phyloP scores from a whole-genome alignment of 208 protist species.

The Leishmania lainsoni region DNA sequence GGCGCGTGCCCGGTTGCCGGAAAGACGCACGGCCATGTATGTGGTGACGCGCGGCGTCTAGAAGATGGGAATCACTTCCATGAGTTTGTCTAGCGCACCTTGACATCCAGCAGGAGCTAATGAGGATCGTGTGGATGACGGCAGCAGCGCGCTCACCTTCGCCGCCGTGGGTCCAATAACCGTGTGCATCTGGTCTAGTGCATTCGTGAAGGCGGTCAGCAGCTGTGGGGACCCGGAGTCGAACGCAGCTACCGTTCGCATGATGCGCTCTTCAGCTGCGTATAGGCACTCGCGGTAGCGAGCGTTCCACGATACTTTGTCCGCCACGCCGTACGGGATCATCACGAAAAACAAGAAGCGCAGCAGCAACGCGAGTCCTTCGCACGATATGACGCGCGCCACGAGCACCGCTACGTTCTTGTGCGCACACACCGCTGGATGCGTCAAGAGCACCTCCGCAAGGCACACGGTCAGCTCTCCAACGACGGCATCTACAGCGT shows the following conservation, averaged over 20 bases:
- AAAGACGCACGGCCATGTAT: neutral
- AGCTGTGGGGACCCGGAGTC: slow-evolving; percentile 23
- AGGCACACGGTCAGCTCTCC: slow-evolving; percentile 17
- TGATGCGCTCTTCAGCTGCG: slow-evolving; percentile 27
- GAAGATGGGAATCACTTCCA: slow-evolving; percentile 27
- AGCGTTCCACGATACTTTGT: slow-evolving; percentile 30
- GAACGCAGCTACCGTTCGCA: slow-evolving; percentile 21
- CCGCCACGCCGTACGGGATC: slow-evolving; percentile 16
- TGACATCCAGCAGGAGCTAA: slow-evolving; percentile 25
- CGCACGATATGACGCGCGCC: slow-evolving; percentile 20
- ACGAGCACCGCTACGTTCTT: slow-evolving; percentile 16
- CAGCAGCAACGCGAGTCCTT: slow-evolving; percentile 25
- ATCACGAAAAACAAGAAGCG: slow-evolving; percentile 24
- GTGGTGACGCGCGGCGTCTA: neutral
- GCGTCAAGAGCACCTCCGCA: slow-evolving; percentile 8
- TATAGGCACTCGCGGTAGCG: slow-evolving; percentile 24
- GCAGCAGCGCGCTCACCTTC: slow-evolving; percentile 28
- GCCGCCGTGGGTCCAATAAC: slow-evolving; percentile 16
- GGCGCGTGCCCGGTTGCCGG: neutral
- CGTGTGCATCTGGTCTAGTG: slow-evolving; percentile 23
- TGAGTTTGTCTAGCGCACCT: slow-evolving; percentile 27
- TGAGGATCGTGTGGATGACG: slow-evolving; percentile 15
- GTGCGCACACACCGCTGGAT: neutral
- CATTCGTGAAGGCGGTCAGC: slow-evolving; percentile 10
- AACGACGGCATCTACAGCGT: slow-evolving; percentile 12